Percentiles rank a stretch among this genome's conserved stretches.
Conservation (phyloP, 495 filamentous ascomycete genomes). For the Astrothelium subdiscretum region DNA sequence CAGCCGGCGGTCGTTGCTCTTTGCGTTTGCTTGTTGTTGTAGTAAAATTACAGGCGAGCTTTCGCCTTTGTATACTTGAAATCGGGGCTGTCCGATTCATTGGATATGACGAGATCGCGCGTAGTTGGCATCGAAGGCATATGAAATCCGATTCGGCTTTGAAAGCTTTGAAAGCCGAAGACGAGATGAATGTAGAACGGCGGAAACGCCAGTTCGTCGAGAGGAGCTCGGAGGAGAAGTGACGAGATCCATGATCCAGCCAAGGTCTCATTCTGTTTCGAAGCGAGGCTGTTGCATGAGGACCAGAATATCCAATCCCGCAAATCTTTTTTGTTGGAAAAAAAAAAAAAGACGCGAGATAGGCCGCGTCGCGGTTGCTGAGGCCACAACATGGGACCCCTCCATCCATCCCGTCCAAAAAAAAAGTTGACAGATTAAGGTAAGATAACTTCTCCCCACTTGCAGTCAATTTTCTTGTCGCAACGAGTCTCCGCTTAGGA, state of each 20-base stretch:
- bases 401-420: too few relatives aligned
- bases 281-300: too few relatives aligned
- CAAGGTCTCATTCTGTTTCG: background rate
- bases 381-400: background rate
- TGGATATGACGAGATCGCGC: background rate
- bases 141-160: background rate
- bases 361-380: background rate
- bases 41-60: background rate
- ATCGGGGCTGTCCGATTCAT: background rate
- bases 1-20: background rate
- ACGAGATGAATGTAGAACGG: background rate
- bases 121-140: slow-evolving; percentile 20
- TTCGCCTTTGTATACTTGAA: background rate
- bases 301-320: too few relatives aligned
- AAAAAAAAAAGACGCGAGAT: background rate
- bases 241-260: background rate
- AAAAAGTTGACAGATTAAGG: slow-evolving; percentile 1
- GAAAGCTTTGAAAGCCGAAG: too few relatives aligned
- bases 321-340: too few relatives aligned
- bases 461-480: too few relatives aligned
- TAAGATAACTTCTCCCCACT: too few relatives aligned
- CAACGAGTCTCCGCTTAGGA: too few relatives aligned
- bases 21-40: background rate
- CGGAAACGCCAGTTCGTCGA: background rate
- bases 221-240: background rate